Evolutionary conservation across 441 rosid genomes (phyloP).

Genomic region (Jatropha podagrica): DNA sequence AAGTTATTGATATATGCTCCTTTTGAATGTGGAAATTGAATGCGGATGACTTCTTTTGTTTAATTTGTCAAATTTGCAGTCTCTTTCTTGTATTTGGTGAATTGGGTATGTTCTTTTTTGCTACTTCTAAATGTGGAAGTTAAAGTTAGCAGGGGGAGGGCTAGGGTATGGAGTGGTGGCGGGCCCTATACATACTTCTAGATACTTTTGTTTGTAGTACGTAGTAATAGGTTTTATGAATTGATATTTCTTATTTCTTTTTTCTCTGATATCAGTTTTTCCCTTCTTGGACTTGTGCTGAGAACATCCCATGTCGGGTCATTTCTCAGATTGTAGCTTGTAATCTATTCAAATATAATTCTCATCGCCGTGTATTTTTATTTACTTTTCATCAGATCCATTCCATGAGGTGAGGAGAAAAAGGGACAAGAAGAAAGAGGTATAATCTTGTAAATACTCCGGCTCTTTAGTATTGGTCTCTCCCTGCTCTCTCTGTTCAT

Average conservation of each 20-base stretch:
- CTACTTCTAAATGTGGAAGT: not conserved
- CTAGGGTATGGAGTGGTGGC: not conserved
- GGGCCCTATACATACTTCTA: not conserved
- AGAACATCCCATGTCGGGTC: not conserved
- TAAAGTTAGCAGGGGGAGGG: not conserved
- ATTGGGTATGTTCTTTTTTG: not conserved
- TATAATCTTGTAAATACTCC: constrained; percentile 23
- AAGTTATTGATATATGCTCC: not conserved
- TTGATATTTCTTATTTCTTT: not conserved
- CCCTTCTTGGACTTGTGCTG: not conserved
- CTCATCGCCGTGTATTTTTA: constrained; percentile 12
- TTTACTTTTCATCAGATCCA: constrained; percentile 57
- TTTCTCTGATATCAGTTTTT: not conserved
- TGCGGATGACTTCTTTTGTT: not conserved
- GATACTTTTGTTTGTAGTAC: not conserved
- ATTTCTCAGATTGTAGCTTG: not conserved
- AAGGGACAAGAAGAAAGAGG: constrained; percentile 89
- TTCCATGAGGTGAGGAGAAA: constrained; percentile 82
- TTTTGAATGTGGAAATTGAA: not conserved
- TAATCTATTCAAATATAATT: not conserved
- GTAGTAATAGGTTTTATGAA: not conserved
- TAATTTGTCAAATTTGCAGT: not conserved
- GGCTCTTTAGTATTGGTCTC: not conserved
- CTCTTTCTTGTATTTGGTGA: not conserved
- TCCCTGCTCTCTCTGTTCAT: not conserved